A percentile compares a stretch with the other conserved stretches of the same genome.
Evolutionary conservation across 495 filamentous ascomycete species (phyloP).

Genomic region (Lophium mytilinum): DNA sequence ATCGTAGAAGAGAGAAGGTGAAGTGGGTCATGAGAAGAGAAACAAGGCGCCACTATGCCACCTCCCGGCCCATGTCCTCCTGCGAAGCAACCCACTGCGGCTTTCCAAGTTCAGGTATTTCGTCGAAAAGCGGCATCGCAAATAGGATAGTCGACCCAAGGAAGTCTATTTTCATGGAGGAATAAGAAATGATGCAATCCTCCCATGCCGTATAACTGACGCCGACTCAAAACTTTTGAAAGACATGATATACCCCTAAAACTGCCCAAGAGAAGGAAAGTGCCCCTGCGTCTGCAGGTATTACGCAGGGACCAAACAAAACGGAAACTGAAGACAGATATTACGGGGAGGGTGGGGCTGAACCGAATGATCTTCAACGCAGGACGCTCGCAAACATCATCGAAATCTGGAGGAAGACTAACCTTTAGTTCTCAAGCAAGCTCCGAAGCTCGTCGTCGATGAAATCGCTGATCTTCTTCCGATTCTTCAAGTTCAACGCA

Average conservation of each 20-base stretch:
- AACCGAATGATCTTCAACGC: slow-evolving; percentile 7
- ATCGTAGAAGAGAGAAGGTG: slow-evolving; percentile 3
- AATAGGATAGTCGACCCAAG: slow-evolving; percentile 10
- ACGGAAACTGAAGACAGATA: background rate
- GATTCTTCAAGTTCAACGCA: slow-evolving; percentile 47
- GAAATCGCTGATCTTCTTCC: slow-evolving; percentile 44
- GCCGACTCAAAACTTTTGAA: slow-evolving; percentile 8
- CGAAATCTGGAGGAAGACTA: background rate
- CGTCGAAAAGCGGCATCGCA: slow-evolving; percentile 12
- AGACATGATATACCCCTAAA: background rate
- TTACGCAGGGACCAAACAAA: background rate
- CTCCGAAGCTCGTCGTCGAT: slow-evolving; percentile 19
- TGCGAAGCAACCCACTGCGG: slow-evolving; percentile 5
- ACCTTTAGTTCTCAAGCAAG: slow-evolving; percentile 10
- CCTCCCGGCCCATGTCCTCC: slow-evolving; percentile 4
- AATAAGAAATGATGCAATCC: slow-evolving; percentile 11
- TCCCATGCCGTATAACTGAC: slow-evolving; percentile 21
- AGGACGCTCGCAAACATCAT: slow-evolving; percentile 5
- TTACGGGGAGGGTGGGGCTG: background rate
- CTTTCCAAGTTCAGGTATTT: slow-evolving; percentile 22
- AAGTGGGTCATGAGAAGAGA: slow-evolving; percentile 7
- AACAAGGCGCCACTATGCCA: slow-evolving; percentile 18
- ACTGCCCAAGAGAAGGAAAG: slow-evolving; percentile 1
- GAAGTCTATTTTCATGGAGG: slow-evolving; percentile 20
- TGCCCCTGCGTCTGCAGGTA: background rate